Percentiles rank a stretch among this genome's conserved stretches.
Conservation (phyloP, 2,329 filamentous ascomycete species). For the Fusarium temperatum region DNA sequence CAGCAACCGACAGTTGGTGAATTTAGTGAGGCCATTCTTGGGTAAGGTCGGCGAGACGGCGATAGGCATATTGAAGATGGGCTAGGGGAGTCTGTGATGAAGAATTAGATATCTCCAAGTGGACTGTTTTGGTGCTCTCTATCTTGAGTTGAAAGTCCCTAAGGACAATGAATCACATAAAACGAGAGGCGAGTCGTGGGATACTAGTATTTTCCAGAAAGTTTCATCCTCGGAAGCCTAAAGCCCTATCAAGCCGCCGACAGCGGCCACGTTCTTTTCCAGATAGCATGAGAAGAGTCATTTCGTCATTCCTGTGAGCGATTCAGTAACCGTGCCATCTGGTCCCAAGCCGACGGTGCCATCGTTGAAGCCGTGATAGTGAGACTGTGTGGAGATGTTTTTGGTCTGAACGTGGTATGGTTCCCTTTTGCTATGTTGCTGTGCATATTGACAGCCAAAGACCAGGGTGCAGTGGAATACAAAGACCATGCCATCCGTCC, state of each 20-base stretch:
- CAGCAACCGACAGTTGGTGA: slow-evolving; percentile 86
- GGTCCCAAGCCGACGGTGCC: slow-evolving; percentile 25
- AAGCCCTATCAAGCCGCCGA: slow-evolving; percentile 32
- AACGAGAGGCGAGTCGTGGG: slow-evolving; percentile 9
- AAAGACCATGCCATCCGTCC: slow-evolving; percentile 34
- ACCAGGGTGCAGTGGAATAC: slow-evolving; percentile 28
- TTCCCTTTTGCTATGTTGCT: slow-evolving; percentile 26
- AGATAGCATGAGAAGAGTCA: slow-evolving; percentile 15
- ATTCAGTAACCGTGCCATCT: slow-evolving; percentile 21
- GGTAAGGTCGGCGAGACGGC: slow-evolving; percentile 52
- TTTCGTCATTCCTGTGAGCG: slow-evolving; percentile 21
- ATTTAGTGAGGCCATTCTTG: slow-evolving; percentile 76
- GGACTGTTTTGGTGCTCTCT: not conserved
- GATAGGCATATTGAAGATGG: slow-evolving; percentile 55
- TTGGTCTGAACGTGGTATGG: slow-evolving; percentile 16
- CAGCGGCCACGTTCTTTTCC: slow-evolving; percentile 34
- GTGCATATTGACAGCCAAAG: slow-evolving; percentile 21
- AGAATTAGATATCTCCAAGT: slow-evolving; percentile 14
- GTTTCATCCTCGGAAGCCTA: not conserved
- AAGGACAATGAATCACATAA: slow-evolving; percentile 13
- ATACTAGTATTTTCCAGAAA: slow-evolving; percentile 32
- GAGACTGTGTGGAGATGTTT: slow-evolving; percentile 28
- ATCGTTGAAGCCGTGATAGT: slow-evolving; percentile 21
- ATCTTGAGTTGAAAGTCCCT: slow-evolving; percentile 9
- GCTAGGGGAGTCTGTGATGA: not conserved